Evolutionary conservation across 345 rosid species (phyloP).

Genomic region (Alliaria petiolata): DNA sequence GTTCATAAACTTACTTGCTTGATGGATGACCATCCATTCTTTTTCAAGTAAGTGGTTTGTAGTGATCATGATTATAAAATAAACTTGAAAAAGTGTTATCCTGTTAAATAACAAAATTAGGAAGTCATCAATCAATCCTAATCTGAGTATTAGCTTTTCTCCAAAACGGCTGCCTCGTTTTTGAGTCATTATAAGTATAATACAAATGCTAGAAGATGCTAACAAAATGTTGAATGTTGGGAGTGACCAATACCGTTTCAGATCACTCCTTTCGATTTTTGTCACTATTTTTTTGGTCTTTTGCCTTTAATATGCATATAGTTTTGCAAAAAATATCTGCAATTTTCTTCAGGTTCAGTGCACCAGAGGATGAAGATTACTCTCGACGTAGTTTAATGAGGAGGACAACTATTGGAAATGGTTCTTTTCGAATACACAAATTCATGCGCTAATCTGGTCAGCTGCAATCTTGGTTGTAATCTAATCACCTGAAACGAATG

Average conservation of each 20-base stretch:
- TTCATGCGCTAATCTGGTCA: constrained; percentile 4
- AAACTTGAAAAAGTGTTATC: neutral
- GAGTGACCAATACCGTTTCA: neutral
- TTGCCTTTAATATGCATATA: constrained; percentile 1
- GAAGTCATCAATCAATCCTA: neutral
- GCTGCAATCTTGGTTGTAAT: neutral
- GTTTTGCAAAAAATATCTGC: constrained; percentile 1
- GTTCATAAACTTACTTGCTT: constrained; percentile 4
- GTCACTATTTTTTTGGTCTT: neutral
- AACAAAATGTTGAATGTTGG: constrained; percentile 1
- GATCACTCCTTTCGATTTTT: constrained; percentile 3
- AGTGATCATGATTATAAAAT: neutral
- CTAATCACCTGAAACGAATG: constrained; percentile 27
- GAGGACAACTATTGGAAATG: constrained; percentile 96
- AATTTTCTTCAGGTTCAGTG: constrained; percentile 60
- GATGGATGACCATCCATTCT: constrained; percentile 4
- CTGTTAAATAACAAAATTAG: neutral
- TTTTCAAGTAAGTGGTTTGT: constrained; percentile 7
- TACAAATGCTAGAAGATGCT: constrained; percentile 1
- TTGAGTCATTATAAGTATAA: constrained; percentile 1
- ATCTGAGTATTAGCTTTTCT: neutral
- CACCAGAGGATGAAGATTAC: constrained; percentile 85
- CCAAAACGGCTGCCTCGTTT: neutral
- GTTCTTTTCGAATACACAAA: constrained; percentile 33
- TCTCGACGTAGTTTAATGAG: constrained; percentile 52